Evolutionary conservation across 805 yeast species (phyloP).

Genomic region (Starmerella sp.): DNA sequence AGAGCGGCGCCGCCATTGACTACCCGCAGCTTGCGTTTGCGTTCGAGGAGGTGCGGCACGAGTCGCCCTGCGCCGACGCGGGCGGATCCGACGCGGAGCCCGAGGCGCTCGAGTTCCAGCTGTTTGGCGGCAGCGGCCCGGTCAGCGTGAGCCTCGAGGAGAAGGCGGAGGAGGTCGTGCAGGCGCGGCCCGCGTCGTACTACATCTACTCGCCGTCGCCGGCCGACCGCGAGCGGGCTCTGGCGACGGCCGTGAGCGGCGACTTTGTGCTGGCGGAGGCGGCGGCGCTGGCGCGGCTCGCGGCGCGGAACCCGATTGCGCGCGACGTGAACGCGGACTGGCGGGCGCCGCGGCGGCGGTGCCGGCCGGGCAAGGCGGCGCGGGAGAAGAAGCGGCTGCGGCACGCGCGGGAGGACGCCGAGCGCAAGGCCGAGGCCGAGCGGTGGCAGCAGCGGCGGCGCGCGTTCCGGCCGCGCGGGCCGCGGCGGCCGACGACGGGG

Average conservation of each 20-base stretch:
- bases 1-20: background rate
- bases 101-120: constrained; percentile 11
- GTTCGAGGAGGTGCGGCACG: constrained; percentile 6
- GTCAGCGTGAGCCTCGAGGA: constrained; percentile 7
- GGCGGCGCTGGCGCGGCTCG: constrained; percentile 2
- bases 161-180: background rate
- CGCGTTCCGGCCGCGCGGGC: background rate
- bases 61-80: background rate
- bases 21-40: background rate
- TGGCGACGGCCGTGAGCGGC: constrained; percentile 18
- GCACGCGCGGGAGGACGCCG: constrained; percentile 6
- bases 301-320: constrained; percentile 12
- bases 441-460: background rate
- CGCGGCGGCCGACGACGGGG: background rate
- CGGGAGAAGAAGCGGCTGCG: constrained; percentile 6
- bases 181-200: constrained; percentile 18
- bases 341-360: constrained; percentile 7
- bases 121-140: constrained; percentile 17
- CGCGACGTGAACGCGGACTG: constrained; percentile 20
- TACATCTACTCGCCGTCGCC: constrained; percentile 5
- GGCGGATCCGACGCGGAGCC: background rate
- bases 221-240: background rate
- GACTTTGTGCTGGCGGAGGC: constrained; percentile 11
- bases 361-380: constrained; percentile 23
- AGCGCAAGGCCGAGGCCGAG: constrained; percentile 8